Evolutionary conservation across 495 filamentous ascomycete species (phyloP).

Genomic region (Geopyxis carbonaria): DNA sequence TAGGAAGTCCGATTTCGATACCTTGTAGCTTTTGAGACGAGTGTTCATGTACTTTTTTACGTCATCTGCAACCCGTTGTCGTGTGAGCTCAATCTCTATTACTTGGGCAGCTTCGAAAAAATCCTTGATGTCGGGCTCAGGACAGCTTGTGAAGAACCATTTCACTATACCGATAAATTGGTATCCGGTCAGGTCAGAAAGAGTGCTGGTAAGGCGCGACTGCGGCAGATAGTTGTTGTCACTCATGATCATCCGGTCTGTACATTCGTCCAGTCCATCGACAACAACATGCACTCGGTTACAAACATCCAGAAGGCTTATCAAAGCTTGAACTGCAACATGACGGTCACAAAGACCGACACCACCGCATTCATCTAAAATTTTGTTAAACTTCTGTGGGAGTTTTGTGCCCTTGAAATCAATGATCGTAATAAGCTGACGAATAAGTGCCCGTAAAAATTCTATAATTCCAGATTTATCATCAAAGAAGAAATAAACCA

Average conservation of each 20-base stretch:
- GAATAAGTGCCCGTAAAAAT: too few species aligned
- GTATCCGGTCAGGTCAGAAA: constrained; percentile 2
- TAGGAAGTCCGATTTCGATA: too few species aligned
- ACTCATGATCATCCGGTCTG: too few species aligned
- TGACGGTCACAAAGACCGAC: too few species aligned
- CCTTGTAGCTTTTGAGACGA: too few species aligned
- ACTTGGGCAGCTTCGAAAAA: constrained; percentile 7
- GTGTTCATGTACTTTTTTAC: constrained; percentile 1
- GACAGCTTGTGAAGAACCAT: constrained; percentile 27
- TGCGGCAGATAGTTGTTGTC: constrained; percentile 3
- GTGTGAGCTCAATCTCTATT: constrained; percentile 17
- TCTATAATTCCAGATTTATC: too few species aligned
- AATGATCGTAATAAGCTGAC: too few species aligned
- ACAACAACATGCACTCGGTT: constrained; percentile 24
- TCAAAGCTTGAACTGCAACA: constrained; percentile 16
- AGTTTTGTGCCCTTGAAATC: too few species aligned
- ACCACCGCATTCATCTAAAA: too few species aligned
- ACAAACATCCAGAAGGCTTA: constrained; percentile 17
- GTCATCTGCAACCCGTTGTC: constrained; percentile 16
- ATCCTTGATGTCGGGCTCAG: constrained; percentile 16
- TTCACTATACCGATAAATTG: constrained; percentile 21
- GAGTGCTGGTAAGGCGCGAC: constrained; percentile 11
- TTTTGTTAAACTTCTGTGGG: too few species aligned
- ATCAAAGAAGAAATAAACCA: constrained; percentile 24
- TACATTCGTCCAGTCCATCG: constrained; percentile 27